Base-by-base conservation (phyloP, 345 rosid genomes). In the Eucalyptus sp. region DNA sequence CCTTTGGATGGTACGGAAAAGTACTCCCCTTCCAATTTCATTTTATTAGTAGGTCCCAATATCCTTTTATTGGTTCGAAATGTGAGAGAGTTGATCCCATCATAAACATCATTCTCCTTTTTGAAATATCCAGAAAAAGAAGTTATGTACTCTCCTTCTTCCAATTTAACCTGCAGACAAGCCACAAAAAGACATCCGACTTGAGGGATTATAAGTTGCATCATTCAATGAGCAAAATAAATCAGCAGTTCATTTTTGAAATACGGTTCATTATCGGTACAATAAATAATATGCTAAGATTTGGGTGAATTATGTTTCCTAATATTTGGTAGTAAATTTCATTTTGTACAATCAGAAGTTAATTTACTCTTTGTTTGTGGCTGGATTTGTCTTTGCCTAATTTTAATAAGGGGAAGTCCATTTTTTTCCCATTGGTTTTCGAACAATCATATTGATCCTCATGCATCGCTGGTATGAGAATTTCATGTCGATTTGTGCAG, bases 21-120 rank as follows among this genome's bases (percentile, higher is more conserved):
- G 44, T 6, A 13, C 1, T 6, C 56, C 2, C 71, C 86, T 54
- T 50, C 0, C 0, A 14, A 50, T 50, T 11, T 3, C 51, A 7
- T 50, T 29, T 5, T 25, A 20, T 71, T 5, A 12, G 41, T 33
- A 0, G 89, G 89, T 33, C 89, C 89, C 54, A 50, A 43, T 7
- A 11, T 56, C 0, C 89, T 81, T 80, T 4, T 52, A 0, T 52
- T 88, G 50, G 68, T 81, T 88, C 56, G 71, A 81, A 88, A 81
- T 0, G 76, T 79, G 33, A 88, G 86, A 9, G 87, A 88, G 37
- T 24, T 2, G 51, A 88, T 54, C 14, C 48, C 1, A 0, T 3
- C 24, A 0, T 29, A 5, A 29, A 3, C 24, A 52, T 0, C 24
- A 0, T 0, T 0, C 10, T 0, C 4, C 0, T 8, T 27, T 8